Conservation (phyloP, 2,329 filamentous ascomycete genomes). For the Diaporthe velutina region DNA sequence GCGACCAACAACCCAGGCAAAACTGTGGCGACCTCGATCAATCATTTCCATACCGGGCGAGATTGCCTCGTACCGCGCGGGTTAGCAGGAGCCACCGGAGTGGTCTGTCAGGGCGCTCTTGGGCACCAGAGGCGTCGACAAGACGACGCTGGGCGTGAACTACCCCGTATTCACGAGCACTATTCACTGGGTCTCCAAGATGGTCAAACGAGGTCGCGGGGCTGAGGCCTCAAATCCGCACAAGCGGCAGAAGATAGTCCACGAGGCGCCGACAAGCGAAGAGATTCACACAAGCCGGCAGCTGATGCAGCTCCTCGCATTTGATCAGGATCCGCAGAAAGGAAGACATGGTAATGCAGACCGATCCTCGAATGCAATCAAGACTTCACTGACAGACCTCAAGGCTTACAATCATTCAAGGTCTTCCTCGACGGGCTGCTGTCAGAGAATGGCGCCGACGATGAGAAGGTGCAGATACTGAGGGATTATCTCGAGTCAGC, state of each 20-base stretch:
- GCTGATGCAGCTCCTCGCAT: constrained; percentile 75
- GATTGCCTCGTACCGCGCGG: not conserved
- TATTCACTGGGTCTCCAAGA: not conserved
- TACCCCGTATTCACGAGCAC: not conserved
- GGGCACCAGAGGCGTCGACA: not conserved
- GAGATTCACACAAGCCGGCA: constrained; percentile 75
- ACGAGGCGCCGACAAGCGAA: constrained; percentile 70
- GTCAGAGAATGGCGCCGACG: constrained; percentile 61
- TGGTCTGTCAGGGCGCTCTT: not conserved
- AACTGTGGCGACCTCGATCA: not conserved
- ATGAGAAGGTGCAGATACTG: constrained; percentile 69
- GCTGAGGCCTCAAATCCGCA: constrained; percentile 54
- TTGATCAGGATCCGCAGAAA: constrained; percentile 77
- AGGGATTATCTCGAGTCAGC: constrained; percentile 75
- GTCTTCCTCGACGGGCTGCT: constrained; percentile 76
- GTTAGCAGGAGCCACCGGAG: not conserved
- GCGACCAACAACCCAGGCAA: not conserved
- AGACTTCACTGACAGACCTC: constrained; percentile 29
- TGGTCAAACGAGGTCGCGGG: constrained; percentile 46
- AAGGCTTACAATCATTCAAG: constrained; percentile 78
- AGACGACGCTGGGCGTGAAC: not conserved
- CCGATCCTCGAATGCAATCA: not conserved
- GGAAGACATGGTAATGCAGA: constrained; percentile 71
- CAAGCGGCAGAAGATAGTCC: constrained; percentile 69
- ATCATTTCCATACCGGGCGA: not conserved